phyloP scores from a whole-genome alignment of 805 yeast genomes.

The Ogataea henricii region DNA sequence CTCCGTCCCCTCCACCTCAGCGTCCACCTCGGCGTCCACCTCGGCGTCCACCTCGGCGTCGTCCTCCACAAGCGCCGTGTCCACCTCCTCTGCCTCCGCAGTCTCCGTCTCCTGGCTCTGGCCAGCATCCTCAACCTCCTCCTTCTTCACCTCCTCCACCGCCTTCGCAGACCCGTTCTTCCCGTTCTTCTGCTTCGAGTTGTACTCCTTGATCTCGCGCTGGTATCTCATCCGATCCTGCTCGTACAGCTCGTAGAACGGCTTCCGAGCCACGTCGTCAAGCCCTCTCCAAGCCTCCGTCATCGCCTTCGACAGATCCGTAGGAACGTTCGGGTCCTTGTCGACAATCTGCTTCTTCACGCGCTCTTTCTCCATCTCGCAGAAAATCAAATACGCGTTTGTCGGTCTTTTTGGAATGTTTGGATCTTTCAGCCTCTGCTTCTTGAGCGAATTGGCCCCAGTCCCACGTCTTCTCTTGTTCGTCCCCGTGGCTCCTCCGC shows the following conservation, averaged over 20 bases:
- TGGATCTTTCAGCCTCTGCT: conserved; percentile 64
- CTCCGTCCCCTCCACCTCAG: neutral
- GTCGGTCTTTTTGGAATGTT: conserved; percentile 86
- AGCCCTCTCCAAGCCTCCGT: conserved; percentile 85
- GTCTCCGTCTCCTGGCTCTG: conserved; percentile 13
- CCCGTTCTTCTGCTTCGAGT: conserved; percentile 28
- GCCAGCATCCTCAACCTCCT: conserved; percentile 4
- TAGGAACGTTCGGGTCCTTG: conserved; percentile 50
- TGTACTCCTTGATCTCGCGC: conserved; percentile 60
- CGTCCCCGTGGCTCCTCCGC: conserved; percentile 23
- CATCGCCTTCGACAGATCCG: conserved; percentile 74
- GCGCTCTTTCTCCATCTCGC: conserved; percentile 81
- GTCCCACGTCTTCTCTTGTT: conserved; percentile 33
- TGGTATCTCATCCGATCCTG: conserved; percentile 77
- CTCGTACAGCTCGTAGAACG: conserved; percentile 73
- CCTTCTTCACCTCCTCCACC: conserved; percentile 8
- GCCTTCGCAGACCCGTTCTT: conserved; percentile 10
- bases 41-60: conserved; percentile 11
- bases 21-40: conserved; percentile 1
- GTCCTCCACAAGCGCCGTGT: conserved; percentile 10
- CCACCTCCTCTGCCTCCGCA: conserved; percentile 2
- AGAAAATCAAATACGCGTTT: conserved; percentile 83
- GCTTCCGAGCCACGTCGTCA: conserved; percentile 66
- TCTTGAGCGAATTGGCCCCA: conserved; percentile 32
- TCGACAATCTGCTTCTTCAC: conserved; percentile 59